Evolutionary conservation across 129 eudicot species (phyloP).

Genomic region (carrot (Daucus carota)): DH1_v3.0 NC_030387.2:30430001-30430500

Average conservation of each 20-base stretch:
- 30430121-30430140: no score
- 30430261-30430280: neutral
- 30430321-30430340: neutral
- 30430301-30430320: neutral
- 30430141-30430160: no score
- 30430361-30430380: conserved; percentile 16
- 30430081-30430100: neutral
- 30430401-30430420: conserved; percentile 32
- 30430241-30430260: neutral
- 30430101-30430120: no score
- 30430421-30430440: conserved; percentile 38
- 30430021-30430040: neutral
- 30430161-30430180: no score
- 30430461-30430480: conserved; percentile 34
- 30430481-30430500: conserved; percentile 21
- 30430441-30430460: conserved; percentile 36
- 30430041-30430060: neutral
- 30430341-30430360: neutral
- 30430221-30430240: neutral
- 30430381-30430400: conserved; percentile 30
- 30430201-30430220: neutral
- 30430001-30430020: neutral
- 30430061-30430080: neutral
- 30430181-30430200: neutral
- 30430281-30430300: neutral